These are phyloP conservation scores for Colletotrichum navitas DNA, from an alignment of 2,329 filamentous ascomycete genomes.

Conservation along the genomic window DNA sequence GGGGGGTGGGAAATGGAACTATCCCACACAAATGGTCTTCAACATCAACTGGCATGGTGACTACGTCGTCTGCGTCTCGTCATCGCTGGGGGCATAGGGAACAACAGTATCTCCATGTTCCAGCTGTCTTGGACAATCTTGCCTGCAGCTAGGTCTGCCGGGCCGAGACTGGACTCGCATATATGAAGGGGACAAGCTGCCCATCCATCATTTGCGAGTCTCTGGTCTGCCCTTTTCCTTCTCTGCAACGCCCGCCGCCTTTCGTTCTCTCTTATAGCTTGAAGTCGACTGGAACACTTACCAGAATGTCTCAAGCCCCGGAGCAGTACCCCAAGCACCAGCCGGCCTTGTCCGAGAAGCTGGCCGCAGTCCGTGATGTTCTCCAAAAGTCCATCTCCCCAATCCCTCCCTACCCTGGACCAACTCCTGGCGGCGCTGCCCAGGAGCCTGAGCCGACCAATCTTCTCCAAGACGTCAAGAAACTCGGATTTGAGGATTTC, in stretches of 20 bases:
- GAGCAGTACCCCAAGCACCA: conserved; percentile 36
- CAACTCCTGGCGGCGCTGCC: background rate
- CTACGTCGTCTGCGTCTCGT: conserved; percentile 7
- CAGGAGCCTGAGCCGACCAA: conserved; percentile 27
- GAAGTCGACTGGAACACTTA: background rate
- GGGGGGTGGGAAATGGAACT: background rate
- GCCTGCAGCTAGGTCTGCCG: background rate
- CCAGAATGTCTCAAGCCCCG: conserved; percentile 27
- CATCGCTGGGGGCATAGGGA: conserved; percentile 3
- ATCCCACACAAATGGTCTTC: conserved; percentile 8
- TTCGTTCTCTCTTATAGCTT: conserved; percentile 10
- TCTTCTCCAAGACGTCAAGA: conserved; percentile 41
- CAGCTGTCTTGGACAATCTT: background rate
- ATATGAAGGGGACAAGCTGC: conserved; percentile 27
- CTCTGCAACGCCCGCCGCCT: background rate
- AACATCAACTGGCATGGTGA: conserved; percentile 5
- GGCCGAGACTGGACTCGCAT: background rate
- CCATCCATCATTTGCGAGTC: background rate
- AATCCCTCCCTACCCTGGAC: conserved; percentile 20
- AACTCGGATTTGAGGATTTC: conserved; percentile 43
- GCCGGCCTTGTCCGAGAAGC: conserved; percentile 32
- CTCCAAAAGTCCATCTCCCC: conserved; percentile 32
- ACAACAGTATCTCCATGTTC: conserved; percentile 2
- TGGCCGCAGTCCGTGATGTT: conserved; percentile 31
- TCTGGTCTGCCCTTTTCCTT: background rate